phyloP scores from a whole-genome alignment of 1,284 basidiomycete species.

The Xanthoconium separans region DNA sequence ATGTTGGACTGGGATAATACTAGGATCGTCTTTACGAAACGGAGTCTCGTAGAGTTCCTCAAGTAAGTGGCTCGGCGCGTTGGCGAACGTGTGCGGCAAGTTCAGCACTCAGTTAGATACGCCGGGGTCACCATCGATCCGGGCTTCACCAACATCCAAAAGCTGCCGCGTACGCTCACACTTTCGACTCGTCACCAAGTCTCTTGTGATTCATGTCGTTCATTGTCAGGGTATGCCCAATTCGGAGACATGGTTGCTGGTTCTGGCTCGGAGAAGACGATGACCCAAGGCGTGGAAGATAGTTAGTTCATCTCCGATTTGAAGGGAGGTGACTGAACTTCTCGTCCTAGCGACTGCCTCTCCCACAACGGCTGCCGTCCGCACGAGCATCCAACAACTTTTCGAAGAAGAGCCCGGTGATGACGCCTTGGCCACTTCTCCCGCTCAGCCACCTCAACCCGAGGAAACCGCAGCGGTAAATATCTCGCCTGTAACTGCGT shows the following conservation, averaged over 20 bases:
- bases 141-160: slow-evolving; percentile 66
- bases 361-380: background rate
- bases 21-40: slow-evolving; percentile 71
- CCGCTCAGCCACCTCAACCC: slow-evolving; percentile 3
- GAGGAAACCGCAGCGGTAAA: slow-evolving; percentile 1
- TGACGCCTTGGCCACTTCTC: slow-evolving; percentile 31
- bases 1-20: slow-evolving; percentile 76
- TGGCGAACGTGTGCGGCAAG: slow-evolving; percentile 13
- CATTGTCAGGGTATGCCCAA: slow-evolving; percentile 30
- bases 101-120: slow-evolving; percentile 44
- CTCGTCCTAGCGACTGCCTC: slow-evolving; percentile 5
- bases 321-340: background rate
- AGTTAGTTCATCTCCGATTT: background rate
- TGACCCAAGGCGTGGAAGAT: slow-evolving; percentile 11
- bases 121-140: slow-evolving; percentile 70
- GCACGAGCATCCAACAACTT: slow-evolving; percentile 9
- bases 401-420: slow-evolving; percentile 29
- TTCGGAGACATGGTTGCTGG: slow-evolving; percentile 32
- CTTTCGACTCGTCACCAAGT: background rate
- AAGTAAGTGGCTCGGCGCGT: slow-evolving; percentile 46
- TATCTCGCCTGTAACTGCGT: background rate
- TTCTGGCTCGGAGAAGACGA: slow-evolving; percentile 5
- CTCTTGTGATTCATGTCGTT: slow-evolving; percentile 26
- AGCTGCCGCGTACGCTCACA: slow-evolving; percentile 59
- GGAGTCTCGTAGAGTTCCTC: slow-evolving; percentile 67